Evolutionary conservation across 164 flowering plant species (phyloP).

Genomic region (Vitis vinifera): DNA sequence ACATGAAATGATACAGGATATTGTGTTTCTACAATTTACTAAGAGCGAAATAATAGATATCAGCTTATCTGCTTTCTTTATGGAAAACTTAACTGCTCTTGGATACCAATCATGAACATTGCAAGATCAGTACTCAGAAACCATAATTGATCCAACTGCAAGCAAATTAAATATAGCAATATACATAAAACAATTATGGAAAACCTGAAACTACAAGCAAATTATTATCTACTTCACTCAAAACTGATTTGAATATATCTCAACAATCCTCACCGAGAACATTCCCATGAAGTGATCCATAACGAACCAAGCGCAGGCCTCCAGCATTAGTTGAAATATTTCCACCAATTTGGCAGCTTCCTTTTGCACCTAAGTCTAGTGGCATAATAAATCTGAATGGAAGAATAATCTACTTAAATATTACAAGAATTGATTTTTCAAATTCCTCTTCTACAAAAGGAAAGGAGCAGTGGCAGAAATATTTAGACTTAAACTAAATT

Average conservation of each 20-base stretch:
- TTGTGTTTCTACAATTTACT: no score
- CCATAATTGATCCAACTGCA: background rate
- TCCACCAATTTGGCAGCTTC: conserved; percentile 99
- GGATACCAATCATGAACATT: background rate
- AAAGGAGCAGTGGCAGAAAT: background rate
- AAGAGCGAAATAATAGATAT: background rate
- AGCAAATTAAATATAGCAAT: background rate
- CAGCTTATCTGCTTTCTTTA: no score
- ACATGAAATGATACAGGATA: no score
- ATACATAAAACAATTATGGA: background rate
- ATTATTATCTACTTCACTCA: background rate
- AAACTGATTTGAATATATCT: background rate
- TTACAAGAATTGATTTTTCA: background rate
- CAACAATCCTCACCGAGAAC: conserved; percentile 68
- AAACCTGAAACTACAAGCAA: background rate
- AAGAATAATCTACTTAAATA: conserved; percentile 21
- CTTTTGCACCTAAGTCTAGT: conserved; percentile 98
- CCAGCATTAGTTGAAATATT: conserved; percentile 99
- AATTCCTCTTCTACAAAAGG: background rate
- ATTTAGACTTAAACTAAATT: no score
- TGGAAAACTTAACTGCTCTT: background rate
- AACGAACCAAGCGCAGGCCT: conserved; percentile 89
- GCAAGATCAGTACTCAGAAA: no score
- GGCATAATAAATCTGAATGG: conserved; percentile 89
- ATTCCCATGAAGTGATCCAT: conserved; percentile 96